These are phyloP conservation scores for Erodium texanum DNA, from an alignment of 441 rosid species.

Conservation along the genomic window DNA sequence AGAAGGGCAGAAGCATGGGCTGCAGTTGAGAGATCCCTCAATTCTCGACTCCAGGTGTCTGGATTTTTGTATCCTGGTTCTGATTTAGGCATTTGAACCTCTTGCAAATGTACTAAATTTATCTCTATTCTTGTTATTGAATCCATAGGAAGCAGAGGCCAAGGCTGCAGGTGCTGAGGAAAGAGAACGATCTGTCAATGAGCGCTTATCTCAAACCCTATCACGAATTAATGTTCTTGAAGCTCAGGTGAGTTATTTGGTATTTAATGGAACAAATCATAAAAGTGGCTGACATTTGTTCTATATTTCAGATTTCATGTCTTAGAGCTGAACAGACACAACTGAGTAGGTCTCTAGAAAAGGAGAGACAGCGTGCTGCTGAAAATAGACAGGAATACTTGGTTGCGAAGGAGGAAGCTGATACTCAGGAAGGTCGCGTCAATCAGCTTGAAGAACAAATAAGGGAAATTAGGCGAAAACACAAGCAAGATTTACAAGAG, in stretches of 20 bases:
- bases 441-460: constrained; percentile 80
- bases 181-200: constrained; percentile 75
- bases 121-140: constrained; percentile 18
- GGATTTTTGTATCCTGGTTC: constrained; percentile 14
- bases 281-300: constrained; percentile 1
- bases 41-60: constrained; percentile 76
- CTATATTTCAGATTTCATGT: constrained; percentile 62
- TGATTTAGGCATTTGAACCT: constrained; percentile 3
- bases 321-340: constrained; percentile 93
- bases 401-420: constrained; percentile 95
- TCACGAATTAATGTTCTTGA: constrained; percentile 94
- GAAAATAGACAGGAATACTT: constrained; percentile 95
- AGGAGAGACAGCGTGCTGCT: constrained; percentile 97
- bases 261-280: not conserved
- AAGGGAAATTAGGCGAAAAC: constrained; percentile 63
- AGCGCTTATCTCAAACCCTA: constrained; percentile 88
- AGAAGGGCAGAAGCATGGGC: constrained; percentile 94
- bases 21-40: constrained; percentile 87
- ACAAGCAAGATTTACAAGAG: constrained; percentile 90
- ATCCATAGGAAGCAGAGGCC: constrained; percentile 80
- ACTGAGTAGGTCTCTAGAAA: constrained; percentile 85
- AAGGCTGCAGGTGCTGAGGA: constrained; percentile 93
- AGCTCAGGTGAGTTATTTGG: constrained; percentile 53
- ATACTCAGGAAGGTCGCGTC: constrained; percentile 84
- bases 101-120: constrained; percentile 9